Conservation (phyloP, 2,329 filamentous ascomycete species). For the Paracorniculantispora psalliotae region DNA sequence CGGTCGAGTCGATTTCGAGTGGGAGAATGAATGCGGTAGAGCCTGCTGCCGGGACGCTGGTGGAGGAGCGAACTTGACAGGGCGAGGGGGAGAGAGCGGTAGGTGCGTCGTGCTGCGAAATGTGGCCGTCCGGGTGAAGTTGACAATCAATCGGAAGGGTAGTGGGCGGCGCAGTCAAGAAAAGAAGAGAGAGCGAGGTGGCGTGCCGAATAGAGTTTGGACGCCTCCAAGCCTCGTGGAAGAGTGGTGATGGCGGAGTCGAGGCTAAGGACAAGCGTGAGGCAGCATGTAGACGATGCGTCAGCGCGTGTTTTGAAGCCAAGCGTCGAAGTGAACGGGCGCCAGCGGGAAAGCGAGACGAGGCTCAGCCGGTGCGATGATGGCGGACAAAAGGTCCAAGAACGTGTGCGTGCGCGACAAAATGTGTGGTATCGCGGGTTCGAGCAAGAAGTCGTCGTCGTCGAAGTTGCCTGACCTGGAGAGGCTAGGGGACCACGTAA, state of each 20-base stretch:
- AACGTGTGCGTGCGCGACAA: neutral
- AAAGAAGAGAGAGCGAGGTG: neutral
- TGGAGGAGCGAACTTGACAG: neutral
- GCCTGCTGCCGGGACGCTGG: neutral
- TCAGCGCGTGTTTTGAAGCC: neutral
- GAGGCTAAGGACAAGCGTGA: neutral
- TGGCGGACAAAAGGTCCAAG: neutral
- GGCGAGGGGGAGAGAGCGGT: neutral
- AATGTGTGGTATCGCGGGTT: neutral
- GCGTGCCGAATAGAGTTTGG: neutral
- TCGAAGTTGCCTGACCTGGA: neutral
- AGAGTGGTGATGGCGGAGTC: neutral
- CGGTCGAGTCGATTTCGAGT: neutral
- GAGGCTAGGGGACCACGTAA: constrained; percentile 1
- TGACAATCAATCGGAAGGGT: neutral
- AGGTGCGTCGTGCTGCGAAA: neutral
- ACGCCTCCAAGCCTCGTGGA: neutral
- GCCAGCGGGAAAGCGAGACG: neutral
- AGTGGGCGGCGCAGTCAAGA: neutral
- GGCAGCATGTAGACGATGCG: neutral
- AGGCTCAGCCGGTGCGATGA: neutral
- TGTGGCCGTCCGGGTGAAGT: neutral
- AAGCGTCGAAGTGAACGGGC: neutral
- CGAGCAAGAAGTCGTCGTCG: neutral
- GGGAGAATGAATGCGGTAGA: neutral